Evolutionary conservation across 2,329 filamentous ascomycete genomes (phyloP).

Genomic region (Gremmenia infestans): DNA sequence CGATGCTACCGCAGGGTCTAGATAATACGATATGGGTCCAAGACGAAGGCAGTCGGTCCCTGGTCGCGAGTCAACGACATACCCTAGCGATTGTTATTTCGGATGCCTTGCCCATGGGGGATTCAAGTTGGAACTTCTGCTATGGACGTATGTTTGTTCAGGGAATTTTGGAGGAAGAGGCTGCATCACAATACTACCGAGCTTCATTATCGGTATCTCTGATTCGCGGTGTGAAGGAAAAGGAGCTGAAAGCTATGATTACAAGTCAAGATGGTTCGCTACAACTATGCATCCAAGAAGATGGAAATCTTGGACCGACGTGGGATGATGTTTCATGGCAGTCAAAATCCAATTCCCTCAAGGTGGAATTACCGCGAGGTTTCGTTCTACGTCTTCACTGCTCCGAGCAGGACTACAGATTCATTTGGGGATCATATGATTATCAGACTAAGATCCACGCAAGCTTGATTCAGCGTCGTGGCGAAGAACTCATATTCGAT

Average conservation of each 20-base stretch:
- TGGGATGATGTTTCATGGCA: slow-evolving; percentile 85
- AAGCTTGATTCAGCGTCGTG: slow-evolving; percentile 61
- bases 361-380: slow-evolving; percentile 67
- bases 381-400: slow-evolving; percentile 70
- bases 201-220: slow-evolving; percentile 75
- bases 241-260: slow-evolving; percentile 66
- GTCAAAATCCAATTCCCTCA: slow-evolving; percentile 58
- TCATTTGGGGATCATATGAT: slow-evolving; percentile 78
- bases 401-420: slow-evolving; percentile 70
- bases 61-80: slow-evolving; percentile 24
- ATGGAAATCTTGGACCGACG: slow-evolving; percentile 61
- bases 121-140: slow-evolving; percentile 68
- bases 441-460: slow-evolving; percentile 73
- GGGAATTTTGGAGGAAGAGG: slow-evolving; percentile 68
- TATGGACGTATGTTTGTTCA: slow-evolving; percentile 75
- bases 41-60: slow-evolving; percentile 42
- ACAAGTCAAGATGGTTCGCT: slow-evolving; percentile 76
- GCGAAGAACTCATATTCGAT: slow-evolving; percentile 67
- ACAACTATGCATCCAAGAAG: slow-evolving; percentile 67
- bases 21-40: slow-evolving; percentile 79
- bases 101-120: slow-evolving; percentile 70
- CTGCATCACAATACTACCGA: slow-evolving; percentile 60
- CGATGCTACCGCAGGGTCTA: slow-evolving; percentile 68
- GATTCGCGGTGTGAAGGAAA: slow-evolving; percentile 63
- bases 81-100: slow-evolving; percentile 41